Evolutionary conservation across 768 basidiomycete species (phyloP).

Genomic region (Lyophyllum shimeji): DNA sequence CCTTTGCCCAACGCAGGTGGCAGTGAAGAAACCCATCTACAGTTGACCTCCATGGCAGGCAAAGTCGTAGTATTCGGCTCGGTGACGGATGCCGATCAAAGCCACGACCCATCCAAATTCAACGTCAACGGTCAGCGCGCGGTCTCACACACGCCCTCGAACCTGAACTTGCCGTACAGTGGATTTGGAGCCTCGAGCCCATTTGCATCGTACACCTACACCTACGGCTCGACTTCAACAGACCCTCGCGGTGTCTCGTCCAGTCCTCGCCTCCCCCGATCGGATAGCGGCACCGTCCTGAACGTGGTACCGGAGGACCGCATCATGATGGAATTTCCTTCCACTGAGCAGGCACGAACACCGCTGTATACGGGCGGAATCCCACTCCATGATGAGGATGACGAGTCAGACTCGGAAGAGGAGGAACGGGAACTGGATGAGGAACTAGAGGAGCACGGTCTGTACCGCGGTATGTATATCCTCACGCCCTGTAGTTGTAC

Average conservation of each 20-base stretch:
- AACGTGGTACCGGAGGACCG: conserved; percentile 15
- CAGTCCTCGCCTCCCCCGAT: not conserved
- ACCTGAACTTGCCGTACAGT: not conserved
- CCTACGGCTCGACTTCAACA: not conserved
- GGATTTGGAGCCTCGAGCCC: not conserved
- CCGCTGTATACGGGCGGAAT: conserved; percentile 13
- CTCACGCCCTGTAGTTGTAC: not conserved
- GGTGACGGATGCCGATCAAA: not conserved
- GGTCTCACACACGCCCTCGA: not conserved
- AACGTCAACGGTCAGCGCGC: not conserved
- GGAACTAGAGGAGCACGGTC: conserved; percentile 46
- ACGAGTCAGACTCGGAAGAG: conserved; percentile 34
- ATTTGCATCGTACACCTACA: not conserved
- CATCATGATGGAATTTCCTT: conserved; percentile 12
- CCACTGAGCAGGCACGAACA: not conserved
- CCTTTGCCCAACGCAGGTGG: not conserved
- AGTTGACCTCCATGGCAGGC: too few relatives aligned
- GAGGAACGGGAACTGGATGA: conserved; percentile 36
- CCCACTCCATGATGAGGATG: conserved; percentile 26
- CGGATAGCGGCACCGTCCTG: not conserved
- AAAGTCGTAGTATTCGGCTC: not conserved
- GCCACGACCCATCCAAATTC: not conserved
- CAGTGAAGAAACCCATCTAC: not conserved
- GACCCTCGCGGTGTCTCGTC: not conserved
- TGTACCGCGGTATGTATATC: conserved; percentile 44